These are phyloP conservation scores for Fusarium sororula DNA, from an alignment of 2,329 filamentous ascomycete genomes.

Conservation along the genomic window DNA sequence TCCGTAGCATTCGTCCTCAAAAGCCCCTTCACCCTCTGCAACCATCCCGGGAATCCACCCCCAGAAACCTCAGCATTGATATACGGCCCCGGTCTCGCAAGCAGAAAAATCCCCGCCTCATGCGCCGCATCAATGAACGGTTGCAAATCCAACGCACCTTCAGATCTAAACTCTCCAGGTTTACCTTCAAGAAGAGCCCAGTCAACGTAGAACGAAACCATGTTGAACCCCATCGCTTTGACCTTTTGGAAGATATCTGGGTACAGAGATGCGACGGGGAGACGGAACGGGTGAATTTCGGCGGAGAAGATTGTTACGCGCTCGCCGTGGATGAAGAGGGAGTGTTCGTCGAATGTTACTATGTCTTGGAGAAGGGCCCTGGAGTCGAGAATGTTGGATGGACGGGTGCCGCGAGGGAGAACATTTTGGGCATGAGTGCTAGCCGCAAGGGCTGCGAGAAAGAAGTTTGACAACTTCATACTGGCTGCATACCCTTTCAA, in stretches of 20 bases:
- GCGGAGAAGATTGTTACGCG: conserved; percentile 77
- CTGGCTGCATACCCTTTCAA: neutral
- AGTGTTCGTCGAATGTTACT: conserved; percentile 77
- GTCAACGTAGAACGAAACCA: conserved; percentile 80
- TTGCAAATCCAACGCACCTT: conserved; percentile 77
- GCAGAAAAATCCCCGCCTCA: conserved; percentile 78
- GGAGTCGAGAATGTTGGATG: conserved; percentile 37
- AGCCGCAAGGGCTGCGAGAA: conserved; percentile 4
- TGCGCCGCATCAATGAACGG: conserved; percentile 81
- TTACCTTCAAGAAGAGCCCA: conserved; percentile 83
- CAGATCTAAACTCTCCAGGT: conserved; percentile 72
- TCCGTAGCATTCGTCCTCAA: conserved; percentile 70
- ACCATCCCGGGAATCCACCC: conserved; percentile 84
- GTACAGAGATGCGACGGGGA: conserved; percentile 60
- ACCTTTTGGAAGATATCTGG: conserved; percentile 85
- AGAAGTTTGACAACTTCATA: conserved; percentile 25
- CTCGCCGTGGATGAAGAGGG: conserved; percentile 75
- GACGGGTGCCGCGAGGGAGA: conserved; percentile 23
- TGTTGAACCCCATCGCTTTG: conserved; percentile 81
- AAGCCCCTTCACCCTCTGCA: conserved; percentile 72
- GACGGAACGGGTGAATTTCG: conserved; percentile 75
- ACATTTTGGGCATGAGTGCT: conserved; percentile 19
- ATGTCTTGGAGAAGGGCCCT: conserved; percentile 47
- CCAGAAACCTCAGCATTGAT: conserved; percentile 82
- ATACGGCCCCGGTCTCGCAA: conserved; percentile 77